phyloP scores from a whole-genome alignment of 495 filamentous ascomycete genomes.

The Penicillium manginii region DNA sequence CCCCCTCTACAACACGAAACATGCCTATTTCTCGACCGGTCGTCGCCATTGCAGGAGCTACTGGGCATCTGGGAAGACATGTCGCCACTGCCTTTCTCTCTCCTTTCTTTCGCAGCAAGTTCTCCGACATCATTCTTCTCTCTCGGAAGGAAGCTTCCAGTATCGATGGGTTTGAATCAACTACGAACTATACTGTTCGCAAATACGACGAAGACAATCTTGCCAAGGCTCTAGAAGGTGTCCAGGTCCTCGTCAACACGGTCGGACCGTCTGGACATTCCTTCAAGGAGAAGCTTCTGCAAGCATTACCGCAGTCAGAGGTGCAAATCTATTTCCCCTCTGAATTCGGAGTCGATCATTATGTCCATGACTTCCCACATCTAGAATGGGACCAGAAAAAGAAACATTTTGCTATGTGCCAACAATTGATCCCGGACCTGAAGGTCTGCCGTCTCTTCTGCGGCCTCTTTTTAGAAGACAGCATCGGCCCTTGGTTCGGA shows the following conservation, averaged over 20 bases:
- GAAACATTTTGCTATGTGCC: conserved; percentile 20
- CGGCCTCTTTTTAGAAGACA: conserved; percentile 33
- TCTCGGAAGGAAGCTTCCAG: conserved; percentile 21
- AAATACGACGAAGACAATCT: conserved; percentile 25
- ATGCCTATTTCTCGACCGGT: conserved; percentile 10
- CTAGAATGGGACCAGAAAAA: conserved; percentile 35
- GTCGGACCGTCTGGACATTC: conserved; percentile 26
- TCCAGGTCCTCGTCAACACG: conserved; percentile 31
- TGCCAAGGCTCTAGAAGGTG: conserved; percentile 19
- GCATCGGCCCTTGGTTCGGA: conserved; percentile 35
- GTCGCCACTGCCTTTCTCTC: conserved; percentile 29
- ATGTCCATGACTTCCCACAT: conserved; percentile 32
- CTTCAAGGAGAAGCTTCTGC: conserved; percentile 28
- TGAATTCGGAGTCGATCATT: conserved; percentile 36
- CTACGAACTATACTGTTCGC: conserved; percentile 16
- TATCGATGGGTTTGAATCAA: neutral
- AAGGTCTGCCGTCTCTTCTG: conserved; percentile 34
- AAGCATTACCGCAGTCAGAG: conserved; percentile 18
- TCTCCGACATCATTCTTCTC: conserved; percentile 30
- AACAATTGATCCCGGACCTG: conserved; percentile 12
- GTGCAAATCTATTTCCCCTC: conserved; percentile 33
- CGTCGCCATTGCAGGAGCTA: conserved; percentile 33
- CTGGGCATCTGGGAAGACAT: conserved; percentile 30
- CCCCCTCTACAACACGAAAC: neutral
- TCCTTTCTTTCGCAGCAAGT: conserved; percentile 18